Percentiles rank a stretch among this genome's conserved stretches.
Evolutionary conservation across 306 rosid genomes (phyloP).

Genomic region (Cucurbita argyrosperma): DNA sequence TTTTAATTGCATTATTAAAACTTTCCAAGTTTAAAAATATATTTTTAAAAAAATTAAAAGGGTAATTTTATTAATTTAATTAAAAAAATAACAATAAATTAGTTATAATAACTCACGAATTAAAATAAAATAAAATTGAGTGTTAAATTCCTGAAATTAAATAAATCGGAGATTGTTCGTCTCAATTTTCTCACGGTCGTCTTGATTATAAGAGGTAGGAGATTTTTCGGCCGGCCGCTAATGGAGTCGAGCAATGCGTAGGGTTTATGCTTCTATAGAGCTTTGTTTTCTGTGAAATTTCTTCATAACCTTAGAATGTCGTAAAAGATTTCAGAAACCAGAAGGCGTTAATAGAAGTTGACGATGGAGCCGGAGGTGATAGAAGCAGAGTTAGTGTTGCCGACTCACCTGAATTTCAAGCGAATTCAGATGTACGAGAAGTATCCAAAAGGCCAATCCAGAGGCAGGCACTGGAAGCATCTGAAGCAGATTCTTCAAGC

Average conservation of each 20-base stretch:
- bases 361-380: slow-evolving; percentile 60
- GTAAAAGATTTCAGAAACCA: not conserved
- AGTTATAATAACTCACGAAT: too few relatives aligned
- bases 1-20: too few relatives aligned
- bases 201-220: not conserved
- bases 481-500: slow-evolving; percentile 94
- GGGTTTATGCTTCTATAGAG: not conserved
- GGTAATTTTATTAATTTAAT: too few relatives aligned
- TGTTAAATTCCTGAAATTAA: too few relatives aligned
- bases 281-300: not conserved
- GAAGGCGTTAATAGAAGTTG: not conserved
- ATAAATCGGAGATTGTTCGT: not conserved
- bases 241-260: not conserved
- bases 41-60: too few relatives aligned
- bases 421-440: slow-evolving; percentile 75
- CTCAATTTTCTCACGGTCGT: not conserved
- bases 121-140: too few relatives aligned
- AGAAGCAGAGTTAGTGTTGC: slow-evolving; percentile 74
- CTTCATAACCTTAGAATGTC: not conserved
- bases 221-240: not conserved
- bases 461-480: slow-evolving; percentile 93
- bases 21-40: too few relatives aligned
- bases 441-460: slow-evolving; percentile 80
- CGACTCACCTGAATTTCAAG: slow-evolving; percentile 64
- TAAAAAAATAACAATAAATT: too few relatives aligned